A percentile compares a stretch with the other conserved stretches of the same genome.
Evolutionary conservation across 225 moss, liverwort and hornwort species (phyloP).

Genomic region (Straminergon stramineum): DNA sequence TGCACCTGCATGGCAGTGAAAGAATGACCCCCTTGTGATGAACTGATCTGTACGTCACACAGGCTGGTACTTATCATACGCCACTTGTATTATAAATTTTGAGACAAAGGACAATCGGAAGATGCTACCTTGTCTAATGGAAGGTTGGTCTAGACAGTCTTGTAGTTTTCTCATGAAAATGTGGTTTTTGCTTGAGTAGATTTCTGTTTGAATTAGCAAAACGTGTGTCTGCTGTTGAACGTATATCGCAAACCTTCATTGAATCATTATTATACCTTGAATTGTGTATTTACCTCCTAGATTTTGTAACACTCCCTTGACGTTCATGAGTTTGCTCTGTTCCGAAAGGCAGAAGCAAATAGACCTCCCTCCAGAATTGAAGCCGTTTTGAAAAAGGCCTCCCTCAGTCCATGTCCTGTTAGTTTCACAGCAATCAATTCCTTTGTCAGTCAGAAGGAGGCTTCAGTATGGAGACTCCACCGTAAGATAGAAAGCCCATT

Average conservation of each 20-base stretch:
- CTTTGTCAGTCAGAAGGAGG: neutral
- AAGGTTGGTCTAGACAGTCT: neutral
- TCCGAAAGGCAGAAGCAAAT: neutral
- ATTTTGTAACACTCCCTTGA: neutral
- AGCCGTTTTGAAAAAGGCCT: neutral
- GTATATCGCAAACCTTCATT: neutral
- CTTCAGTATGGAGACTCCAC: neutral
- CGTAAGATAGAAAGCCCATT: neutral
- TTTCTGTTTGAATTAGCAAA: neutral
- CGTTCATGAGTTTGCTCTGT: neutral
- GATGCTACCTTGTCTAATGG: neutral
- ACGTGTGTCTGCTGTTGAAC: neutral
- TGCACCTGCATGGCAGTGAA: constrained; percentile 18
- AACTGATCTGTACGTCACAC: neutral
- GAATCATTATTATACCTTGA: neutral
- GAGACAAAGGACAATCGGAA: neutral
- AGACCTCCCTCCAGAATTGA: neutral
- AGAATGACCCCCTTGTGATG: neutral
- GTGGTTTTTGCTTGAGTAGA: neutral
- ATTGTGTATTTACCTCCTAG: neutral
- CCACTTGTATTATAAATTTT: constrained; percentile 14
- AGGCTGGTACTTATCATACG: constrained; percentile 2
- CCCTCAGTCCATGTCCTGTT: neutral
- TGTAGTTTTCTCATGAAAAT: neutral
- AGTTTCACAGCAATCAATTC: neutral